Base-by-base conservation (phyloP, 1,284 basidiomycete species). In the Pseudozyma hubeiensis region DNA sequence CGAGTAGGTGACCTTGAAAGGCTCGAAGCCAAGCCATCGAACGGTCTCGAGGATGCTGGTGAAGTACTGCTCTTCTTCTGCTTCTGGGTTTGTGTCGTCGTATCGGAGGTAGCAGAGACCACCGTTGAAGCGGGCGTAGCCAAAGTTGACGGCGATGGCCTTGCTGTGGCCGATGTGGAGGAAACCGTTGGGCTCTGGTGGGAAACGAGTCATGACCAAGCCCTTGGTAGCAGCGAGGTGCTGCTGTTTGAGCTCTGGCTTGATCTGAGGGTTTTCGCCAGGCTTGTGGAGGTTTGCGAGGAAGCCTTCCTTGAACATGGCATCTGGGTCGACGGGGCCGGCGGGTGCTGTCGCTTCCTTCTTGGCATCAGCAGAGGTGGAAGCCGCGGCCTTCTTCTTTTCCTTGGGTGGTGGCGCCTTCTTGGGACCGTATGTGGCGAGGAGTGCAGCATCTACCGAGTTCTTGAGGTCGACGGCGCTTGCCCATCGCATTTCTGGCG, bases 1-100 rank as follows among this genome's bases (percentile, higher is more conserved):
- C 53, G 96, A 98, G 86, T 99, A 99, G 13, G 97, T 99, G 87
- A 99, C 94, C 86, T 94, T 94, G 92, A 93, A 98, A 6, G 97
- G 97, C 85, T 99, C 95, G 81, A 91, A 99, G 1, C 97, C 97
- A 31, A 99, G 89, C 97, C 97, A 99, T 73, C 95, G 89, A 49
- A 99, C 89, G 72, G 91, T 93, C 86, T 98, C 95, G 80, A 99
- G 87, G 58, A 99, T 98, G 68, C 93, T 96, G 84, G 96, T 93
- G 82, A 99, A 97, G 86, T 97, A 99, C 74, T 90, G 88, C 45
- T 90, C 94, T 86, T 99, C 97, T 85, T 99, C 97, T 50, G 94
- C 94, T 85, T 97, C 94, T 0, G 97, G 97, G 85, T 99, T 99
- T 40, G 97, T 99, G 85, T 99, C 97, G 84, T 99, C 97, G 83